Percentiles rank a stretch among this genome's conserved stretches.
Conservation (phyloP, 768 basidiomycete genomes). For the Candolleomyces eurysporus region DNA sequence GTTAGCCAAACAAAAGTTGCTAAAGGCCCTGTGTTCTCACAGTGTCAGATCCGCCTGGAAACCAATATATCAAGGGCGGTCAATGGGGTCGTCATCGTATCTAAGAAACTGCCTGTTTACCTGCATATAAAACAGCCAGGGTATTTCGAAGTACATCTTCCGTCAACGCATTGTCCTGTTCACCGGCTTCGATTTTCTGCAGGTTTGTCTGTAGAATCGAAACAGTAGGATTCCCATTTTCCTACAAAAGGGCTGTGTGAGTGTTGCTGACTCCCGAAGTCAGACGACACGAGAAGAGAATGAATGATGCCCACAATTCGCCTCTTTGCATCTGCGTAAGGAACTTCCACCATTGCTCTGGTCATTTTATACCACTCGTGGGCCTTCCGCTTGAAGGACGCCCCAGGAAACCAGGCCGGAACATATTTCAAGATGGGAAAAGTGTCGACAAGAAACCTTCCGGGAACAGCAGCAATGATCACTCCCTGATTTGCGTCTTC, state of each 20-base stretch:
- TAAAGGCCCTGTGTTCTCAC: constrained; percentile 2
- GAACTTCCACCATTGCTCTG: constrained; percentile 30
- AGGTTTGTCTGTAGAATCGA: constrained; percentile 18
- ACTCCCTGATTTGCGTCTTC: constrained; percentile 20
- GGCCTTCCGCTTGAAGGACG: constrained; percentile 37
- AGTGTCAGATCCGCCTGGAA: constrained; percentile 19
- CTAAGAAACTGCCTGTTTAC: constrained; percentile 3
- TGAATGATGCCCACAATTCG: constrained; percentile 24
- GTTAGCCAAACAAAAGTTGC: too few relatives aligned
- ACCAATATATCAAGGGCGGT: not conserved
- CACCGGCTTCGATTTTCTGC: constrained; percentile 7
- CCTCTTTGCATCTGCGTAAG: constrained; percentile 30
- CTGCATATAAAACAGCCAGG: constrained; percentile 21
- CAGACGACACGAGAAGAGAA: too few relatives aligned
- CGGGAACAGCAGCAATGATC: constrained; percentile 23
- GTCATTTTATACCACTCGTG: constrained; percentile 33
- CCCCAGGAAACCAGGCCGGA: constrained; percentile 31
- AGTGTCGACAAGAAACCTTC: constrained; percentile 28
- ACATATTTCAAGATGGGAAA: constrained; percentile 26
- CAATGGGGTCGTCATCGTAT: not conserved
- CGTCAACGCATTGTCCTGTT: constrained; percentile 10
- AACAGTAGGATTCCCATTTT: constrained; percentile 10
- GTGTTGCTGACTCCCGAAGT: not conserved
- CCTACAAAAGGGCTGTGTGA: constrained; percentile 1
- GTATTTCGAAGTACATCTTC: constrained; percentile 20